Evolutionary conservation across 2,329 filamentous ascomycete genomes (phyloP).

Genomic region (Didymella segeticola): DNA sequence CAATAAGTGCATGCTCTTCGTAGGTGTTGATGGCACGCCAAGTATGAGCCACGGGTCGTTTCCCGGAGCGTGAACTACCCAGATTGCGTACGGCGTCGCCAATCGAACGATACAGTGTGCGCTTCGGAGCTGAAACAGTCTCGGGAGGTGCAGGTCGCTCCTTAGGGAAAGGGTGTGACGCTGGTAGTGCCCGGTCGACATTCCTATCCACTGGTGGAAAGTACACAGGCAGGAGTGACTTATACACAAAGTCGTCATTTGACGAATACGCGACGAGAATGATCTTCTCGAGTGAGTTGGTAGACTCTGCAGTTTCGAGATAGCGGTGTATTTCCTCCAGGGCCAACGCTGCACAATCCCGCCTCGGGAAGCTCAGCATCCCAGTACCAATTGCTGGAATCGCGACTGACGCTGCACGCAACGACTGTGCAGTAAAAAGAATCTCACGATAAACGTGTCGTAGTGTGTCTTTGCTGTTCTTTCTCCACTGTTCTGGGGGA

Average conservation of each 20-base stretch:
- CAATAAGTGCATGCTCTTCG: slow-evolving; percentile 30
- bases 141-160: not conserved
- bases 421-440: slow-evolving; percentile 28
- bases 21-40: slow-evolving; percentile 23
- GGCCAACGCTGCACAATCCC: slow-evolving; percentile 39
- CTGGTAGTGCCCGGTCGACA: slow-evolving; percentile 17
- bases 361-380: slow-evolving; percentile 34
- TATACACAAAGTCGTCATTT: slow-evolving; percentile 42
- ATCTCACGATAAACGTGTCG: slow-evolving; percentile 40
- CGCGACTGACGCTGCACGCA: slow-evolving; percentile 40
- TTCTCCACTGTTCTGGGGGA: slow-evolving; percentile 33
- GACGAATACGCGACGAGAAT: slow-evolving; percentile 40
- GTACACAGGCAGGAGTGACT: slow-evolving; percentile 39
- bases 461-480: slow-evolving; percentile 32
- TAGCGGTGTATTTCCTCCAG: slow-evolving; percentile 45
- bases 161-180: not conserved
- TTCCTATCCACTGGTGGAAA: slow-evolving; percentile 36
- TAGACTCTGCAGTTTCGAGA: slow-evolving; percentile 31
- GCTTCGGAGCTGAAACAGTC: slow-evolving; percentile 14
- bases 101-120: slow-evolving; percentile 28
- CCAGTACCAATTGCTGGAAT: slow-evolving; percentile 45
- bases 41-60: slow-evolving; percentile 15
- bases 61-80: slow-evolving; percentile 17
- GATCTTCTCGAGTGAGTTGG: slow-evolving; percentile 36
- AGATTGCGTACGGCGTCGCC: slow-evolving; percentile 34